Evolutionary conservation across 75 land plant species (phyloP).

Genomic region (Isoetes taiwanensis): DNA sequence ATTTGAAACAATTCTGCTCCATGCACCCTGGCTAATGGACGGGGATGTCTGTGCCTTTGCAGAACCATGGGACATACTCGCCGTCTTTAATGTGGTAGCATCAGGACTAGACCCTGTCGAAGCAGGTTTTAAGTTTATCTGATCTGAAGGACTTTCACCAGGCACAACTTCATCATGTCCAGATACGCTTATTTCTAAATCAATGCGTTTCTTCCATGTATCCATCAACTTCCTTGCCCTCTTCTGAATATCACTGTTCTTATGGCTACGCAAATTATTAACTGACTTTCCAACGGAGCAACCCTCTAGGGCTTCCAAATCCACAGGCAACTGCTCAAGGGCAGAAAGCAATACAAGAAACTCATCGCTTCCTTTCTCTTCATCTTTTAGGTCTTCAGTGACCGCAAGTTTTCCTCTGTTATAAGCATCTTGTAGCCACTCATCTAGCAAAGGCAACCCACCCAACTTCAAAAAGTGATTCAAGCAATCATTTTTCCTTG

Average conservation of each 20-base stretch:
- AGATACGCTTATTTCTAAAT: background rate
- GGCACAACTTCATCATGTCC: background rate
- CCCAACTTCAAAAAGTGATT: conserved; percentile 50
- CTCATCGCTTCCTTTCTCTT: background rate
- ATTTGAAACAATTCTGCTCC: no score
- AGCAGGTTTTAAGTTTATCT: no score
- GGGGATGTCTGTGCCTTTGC: no score
- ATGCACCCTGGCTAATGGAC: no score
- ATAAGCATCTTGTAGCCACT: conserved; percentile 18
- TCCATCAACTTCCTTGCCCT: conserved; percentile 13
- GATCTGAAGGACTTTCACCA: no score
- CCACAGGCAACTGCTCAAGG: conserved; percentile 16
- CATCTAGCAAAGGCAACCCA: conserved; percentile 10
- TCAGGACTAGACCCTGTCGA: no score
- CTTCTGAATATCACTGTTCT: conserved; percentile 14
- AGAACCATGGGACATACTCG: no score
- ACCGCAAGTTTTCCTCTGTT: background rate
- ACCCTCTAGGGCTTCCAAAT: conserved; percentile 9
- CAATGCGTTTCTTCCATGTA: conserved; percentile 7
- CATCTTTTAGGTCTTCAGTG: conserved; percentile 7
- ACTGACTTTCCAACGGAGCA: conserved; percentile 7
- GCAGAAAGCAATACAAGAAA: conserved; percentile 8
- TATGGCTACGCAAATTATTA: conserved; percentile 6
- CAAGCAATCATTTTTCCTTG: conserved; percentile 82
- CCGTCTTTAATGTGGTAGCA: no score